phyloP scores from a whole-genome alignment of 331 rosid genomes.

The Telfairia occidentalis region DNA sequence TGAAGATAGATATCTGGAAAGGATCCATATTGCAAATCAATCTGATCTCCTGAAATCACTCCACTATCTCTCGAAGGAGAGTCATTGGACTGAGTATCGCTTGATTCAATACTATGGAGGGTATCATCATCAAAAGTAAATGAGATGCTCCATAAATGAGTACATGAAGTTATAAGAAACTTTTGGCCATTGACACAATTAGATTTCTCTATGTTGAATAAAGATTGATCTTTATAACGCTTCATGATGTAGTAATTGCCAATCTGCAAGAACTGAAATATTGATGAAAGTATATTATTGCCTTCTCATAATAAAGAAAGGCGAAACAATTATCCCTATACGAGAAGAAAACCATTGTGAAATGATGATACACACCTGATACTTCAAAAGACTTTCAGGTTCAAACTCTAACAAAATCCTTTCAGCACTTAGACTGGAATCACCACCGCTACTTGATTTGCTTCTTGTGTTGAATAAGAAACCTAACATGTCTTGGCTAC shows the following conservation, averaged over 20 bases:
- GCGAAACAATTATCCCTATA: not conserved
- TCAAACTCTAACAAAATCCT: slow-evolving; percentile 65
- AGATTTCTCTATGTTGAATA: slow-evolving; percentile 30
- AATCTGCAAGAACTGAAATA: slow-evolving; percentile 66
- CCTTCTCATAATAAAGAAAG: not conserved
- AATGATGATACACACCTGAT: slow-evolving; percentile 44
- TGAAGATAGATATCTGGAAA: slow-evolving; percentile 53
- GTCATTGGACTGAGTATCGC: slow-evolving; percentile 18
- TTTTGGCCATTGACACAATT: slow-evolving; percentile 20
- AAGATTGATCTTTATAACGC: slow-evolving; percentile 31
- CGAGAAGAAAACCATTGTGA: slow-evolving; percentile 3
- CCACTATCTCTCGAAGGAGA: slow-evolving; percentile 17
- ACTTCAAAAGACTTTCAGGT: slow-evolving; percentile 38
- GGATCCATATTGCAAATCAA: slow-evolving; percentile 13
- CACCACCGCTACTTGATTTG: slow-evolving; percentile 11
- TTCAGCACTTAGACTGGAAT: slow-evolving; percentile 30
- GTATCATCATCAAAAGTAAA: slow-evolving; percentile 37
- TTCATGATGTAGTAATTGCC: slow-evolving; percentile 57
- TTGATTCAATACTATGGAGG: slow-evolving; percentile 18
- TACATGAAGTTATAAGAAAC: slow-evolving; percentile 33
- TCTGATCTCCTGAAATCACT: slow-evolving; percentile 22
- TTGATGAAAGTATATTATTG: slow-evolving; percentile 18
- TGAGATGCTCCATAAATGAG: slow-evolving; percentile 54
- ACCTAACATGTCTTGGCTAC: slow-evolving; percentile 27
- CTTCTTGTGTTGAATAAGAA: slow-evolving; percentile 29